Conservation (phyloP, 2,329 filamentous ascomycete species). For the Aspergillus transmontanensis region DNA sequence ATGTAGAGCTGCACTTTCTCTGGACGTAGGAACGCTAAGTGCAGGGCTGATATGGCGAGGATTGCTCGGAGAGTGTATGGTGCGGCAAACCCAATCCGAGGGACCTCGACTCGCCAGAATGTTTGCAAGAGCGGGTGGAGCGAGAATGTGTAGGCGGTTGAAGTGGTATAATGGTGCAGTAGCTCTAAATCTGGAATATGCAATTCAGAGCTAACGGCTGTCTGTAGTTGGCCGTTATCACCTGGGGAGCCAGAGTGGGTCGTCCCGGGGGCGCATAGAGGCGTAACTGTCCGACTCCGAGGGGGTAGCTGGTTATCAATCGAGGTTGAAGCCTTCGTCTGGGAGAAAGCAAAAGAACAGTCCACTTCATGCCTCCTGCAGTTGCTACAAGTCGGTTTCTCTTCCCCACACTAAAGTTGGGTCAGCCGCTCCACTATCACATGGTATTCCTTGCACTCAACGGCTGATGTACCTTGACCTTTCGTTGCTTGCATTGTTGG, state of each 20-base stretch:
- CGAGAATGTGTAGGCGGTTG: slow-evolving; percentile 53
- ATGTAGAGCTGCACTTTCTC: slow-evolving; percentile 42
- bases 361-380: slow-evolving; percentile 25
- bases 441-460: not conserved
- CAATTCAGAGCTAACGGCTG: slow-evolving; percentile 7
- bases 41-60: slow-evolving; percentile 53
- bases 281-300: not conserved
- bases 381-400: slow-evolving; percentile 27
- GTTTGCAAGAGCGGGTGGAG: slow-evolving; percentile 44
- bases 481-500: slow-evolving; percentile 30
- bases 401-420: slow-evolving; percentile 28
- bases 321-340: not conserved
- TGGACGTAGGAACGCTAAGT: slow-evolving; percentile 48
- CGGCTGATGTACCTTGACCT: slow-evolving; percentile 28
- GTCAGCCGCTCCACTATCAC: not conserved
- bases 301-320: not conserved
- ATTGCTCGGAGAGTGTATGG: slow-evolving; percentile 54
- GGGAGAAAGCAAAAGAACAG: slow-evolving; percentile 21
- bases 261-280: not conserved
- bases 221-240: not conserved
- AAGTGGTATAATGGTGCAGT: slow-evolving; percentile 56
- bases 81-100: slow-evolving; percentile 50
- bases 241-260: not conserved
- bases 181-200: slow-evolving; percentile 53
- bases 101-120: slow-evolving; percentile 52